Percentiles rank a stretch among this genome's conserved stretches.
Evolutionary conservation across 257 asterid genomes (phyloP).

Genomic region (Nicotiana sylvestris): DNA sequence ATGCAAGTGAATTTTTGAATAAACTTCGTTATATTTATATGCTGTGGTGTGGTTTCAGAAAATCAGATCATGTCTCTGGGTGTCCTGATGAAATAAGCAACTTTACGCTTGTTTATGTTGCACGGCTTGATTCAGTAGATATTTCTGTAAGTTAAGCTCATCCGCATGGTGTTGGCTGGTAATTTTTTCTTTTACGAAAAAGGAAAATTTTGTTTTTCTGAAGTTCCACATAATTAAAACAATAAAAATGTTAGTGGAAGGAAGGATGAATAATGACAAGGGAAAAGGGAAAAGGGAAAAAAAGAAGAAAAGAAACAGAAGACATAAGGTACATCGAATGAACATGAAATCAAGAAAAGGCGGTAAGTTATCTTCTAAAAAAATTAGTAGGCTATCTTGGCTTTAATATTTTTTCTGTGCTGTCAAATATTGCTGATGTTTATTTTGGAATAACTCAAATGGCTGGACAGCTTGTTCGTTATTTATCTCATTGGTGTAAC

Average conservation of each 20-base stretch:
- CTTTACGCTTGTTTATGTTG: background rate
- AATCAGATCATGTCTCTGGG: background rate
- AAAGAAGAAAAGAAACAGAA: background rate
- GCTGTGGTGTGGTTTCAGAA: background rate
- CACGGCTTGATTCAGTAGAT: background rate
- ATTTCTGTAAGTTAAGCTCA: background rate
- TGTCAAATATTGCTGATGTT: background rate
- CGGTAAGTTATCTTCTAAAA: background rate
- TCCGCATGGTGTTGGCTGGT: background rate
- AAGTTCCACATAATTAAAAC: background rate
- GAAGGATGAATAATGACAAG: background rate
- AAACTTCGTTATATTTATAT: background rate
- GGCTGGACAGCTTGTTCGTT: background rate
- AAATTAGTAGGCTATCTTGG: background rate
- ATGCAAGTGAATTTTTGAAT: constrained; percentile 32
- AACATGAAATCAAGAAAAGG: constrained; percentile 11
- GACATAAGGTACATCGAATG: background rate
- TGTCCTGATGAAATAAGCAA: background rate
- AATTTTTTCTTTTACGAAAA: background rate
- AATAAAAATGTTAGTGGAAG: background rate
- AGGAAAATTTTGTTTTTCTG: background rate
- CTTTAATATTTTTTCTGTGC: background rate
- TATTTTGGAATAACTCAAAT: background rate
- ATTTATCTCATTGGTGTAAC: constrained; percentile 7
- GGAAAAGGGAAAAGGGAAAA: background rate